phyloP scores from a whole-genome alignment of 2,329 filamentous ascomycete species.

The Alternaria dauci region DNA sequence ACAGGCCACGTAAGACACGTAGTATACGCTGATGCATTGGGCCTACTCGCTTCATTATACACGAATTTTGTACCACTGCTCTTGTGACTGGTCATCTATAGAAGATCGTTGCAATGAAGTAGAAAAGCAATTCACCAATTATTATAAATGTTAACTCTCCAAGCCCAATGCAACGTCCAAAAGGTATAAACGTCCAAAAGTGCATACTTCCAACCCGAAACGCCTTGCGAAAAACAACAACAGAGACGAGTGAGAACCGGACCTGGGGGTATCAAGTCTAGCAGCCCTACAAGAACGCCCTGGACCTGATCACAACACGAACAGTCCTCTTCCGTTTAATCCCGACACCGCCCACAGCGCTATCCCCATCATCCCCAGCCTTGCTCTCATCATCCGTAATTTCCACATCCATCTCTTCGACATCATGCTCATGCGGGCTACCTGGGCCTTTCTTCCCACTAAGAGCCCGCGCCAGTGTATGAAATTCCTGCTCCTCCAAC shows the following conservation, averaged over 20 bases:
- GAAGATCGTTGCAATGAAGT: neutral
- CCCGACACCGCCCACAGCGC: conserved; percentile 31
- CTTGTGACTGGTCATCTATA: neutral
- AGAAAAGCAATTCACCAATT: neutral
- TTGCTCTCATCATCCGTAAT: conserved; percentile 31
- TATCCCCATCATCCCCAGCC: conserved; percentile 23
- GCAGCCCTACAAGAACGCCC: conserved; percentile 43
- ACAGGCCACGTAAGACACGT: neutral
- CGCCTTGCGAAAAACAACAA: neutral
- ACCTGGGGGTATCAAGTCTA: conserved; percentile 4
- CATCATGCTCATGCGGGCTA: conserved; percentile 1
- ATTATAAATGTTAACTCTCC: neutral
- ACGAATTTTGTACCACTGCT: neutral
- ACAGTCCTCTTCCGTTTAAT: conserved; percentile 43
- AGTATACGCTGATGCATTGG: neutral
- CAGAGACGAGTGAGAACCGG: neutral
- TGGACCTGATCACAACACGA: conserved; percentile 43
- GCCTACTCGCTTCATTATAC: neutral
- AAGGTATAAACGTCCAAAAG: neutral
- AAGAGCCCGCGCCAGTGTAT: conserved; percentile 7
- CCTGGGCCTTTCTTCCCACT: neutral
- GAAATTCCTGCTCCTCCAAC: conserved; percentile 19
- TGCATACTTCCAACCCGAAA: neutral
- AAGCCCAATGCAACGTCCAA: neutral
- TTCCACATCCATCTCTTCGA: conserved; percentile 31